A percentile compares a stretch with the other conserved stretches of the same genome.
Evolutionary conservation across 1,284 basidiomycete genomes (phyloP).

Genomic region (Irpex sp.): DNA sequence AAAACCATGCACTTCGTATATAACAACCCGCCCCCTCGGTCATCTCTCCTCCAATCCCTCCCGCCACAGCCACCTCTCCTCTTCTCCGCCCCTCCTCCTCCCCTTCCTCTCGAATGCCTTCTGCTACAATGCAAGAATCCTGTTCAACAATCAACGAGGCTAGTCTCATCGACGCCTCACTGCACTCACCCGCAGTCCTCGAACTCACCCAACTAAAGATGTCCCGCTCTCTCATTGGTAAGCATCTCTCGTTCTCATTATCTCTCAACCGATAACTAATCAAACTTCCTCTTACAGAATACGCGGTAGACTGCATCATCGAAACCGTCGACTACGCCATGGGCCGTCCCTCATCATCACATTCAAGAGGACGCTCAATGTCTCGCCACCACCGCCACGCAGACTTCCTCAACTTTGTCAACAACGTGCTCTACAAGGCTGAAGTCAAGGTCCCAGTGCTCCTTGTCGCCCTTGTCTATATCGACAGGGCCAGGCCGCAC

Average conservation of each 20-base stretch:
- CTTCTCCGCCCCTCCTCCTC: conserved; percentile 8
- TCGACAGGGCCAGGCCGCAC: conserved; percentile 65
- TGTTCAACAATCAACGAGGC: conserved; percentile 46
- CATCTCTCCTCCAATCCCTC: neutral
- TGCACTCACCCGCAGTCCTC: conserved; percentile 57
- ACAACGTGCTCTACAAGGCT: conserved; percentile 59
- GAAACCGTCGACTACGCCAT: conserved; percentile 72
- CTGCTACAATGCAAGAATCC: conserved; percentile 10
- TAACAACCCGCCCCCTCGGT: conserved; percentile 5
- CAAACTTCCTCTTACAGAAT: conserved; percentile 37
- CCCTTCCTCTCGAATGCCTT: conserved; percentile 7
- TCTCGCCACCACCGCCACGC: conserved; percentile 43
- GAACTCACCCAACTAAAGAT: conserved; percentile 60
- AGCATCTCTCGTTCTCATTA: conserved; percentile 19
- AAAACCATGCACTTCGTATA: conserved; percentile 4
- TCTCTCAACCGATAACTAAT: neutral
- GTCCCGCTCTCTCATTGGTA: conserved; percentile 54
- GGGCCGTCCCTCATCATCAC: conserved; percentile 48
- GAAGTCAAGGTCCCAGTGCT: conserved; percentile 61
- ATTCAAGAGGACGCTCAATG: conserved; percentile 34
- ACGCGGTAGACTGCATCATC: conserved; percentile 56
- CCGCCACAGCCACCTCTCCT: conserved; percentile 1
- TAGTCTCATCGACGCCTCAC: conserved; percentile 53
- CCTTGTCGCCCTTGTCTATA: conserved; percentile 62
- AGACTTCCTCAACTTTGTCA: conserved; percentile 55